Conservation (phyloP, 768 basidiomycete species). For the Boletus eberwhitei region DNA sequence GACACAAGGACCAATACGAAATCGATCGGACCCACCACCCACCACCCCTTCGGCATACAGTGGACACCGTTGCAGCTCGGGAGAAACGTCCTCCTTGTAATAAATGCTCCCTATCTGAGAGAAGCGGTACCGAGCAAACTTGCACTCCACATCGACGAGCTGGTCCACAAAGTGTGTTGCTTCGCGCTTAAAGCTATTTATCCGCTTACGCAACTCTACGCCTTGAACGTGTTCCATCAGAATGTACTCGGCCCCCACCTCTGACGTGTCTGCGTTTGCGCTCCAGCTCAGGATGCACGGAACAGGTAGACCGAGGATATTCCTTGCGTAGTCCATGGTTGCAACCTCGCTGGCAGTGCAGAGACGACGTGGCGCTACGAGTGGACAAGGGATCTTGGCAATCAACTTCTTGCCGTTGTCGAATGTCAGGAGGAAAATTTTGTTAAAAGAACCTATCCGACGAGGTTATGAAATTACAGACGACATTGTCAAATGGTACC, state of each 20-base stretch:
- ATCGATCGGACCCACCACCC: slow-evolving; percentile 28
- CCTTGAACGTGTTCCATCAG: slow-evolving; percentile 32
- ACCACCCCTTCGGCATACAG: slow-evolving; percentile 25
- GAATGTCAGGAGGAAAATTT: slow-evolving; percentile 14
- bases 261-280: slow-evolving; percentile 16
- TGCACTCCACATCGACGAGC: slow-evolving; percentile 21
- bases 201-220: slow-evolving; percentile 19
- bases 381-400: slow-evolving; percentile 16
- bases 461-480: not conserved
- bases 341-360: slow-evolving; percentile 38
- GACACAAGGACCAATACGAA: slow-evolving; percentile 6
- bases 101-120: slow-evolving; percentile 35
- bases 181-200: not conserved
- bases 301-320: slow-evolving; percentile 25
- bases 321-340: slow-evolving; percentile 32
- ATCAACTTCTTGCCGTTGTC: slow-evolving; percentile 12
- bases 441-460: slow-evolving; percentile 8
- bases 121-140: slow-evolving; percentile 22
- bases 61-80: slow-evolving; percentile 5
- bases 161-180: slow-evolving; percentile 12
- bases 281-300: slow-evolving; percentile 33
- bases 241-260: slow-evolving; percentile 34
- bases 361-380: slow-evolving; percentile 28
- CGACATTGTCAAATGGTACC: not conserved
- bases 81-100: slow-evolving; percentile 30